These are phyloP conservation scores for Clarireedia monteithiana DNA, from an alignment of 2,329 filamentous ascomycete genomes.

Conservation along the genomic window DNA sequence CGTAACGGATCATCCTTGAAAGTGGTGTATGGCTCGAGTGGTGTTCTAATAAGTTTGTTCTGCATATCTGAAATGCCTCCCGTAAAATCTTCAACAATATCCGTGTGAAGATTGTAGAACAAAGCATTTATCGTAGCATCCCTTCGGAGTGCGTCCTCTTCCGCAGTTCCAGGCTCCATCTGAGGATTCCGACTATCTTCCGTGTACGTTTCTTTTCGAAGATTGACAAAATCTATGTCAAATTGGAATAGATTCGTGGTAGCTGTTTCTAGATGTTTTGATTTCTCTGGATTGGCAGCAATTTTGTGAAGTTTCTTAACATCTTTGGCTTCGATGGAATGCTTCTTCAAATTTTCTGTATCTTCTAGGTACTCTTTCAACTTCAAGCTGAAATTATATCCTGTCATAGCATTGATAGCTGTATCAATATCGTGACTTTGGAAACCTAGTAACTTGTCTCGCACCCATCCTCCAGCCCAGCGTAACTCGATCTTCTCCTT, in stretches of 20 bases:
- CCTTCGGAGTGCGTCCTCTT: constrained; percentile 80
- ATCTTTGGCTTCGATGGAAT: constrained; percentile 48
- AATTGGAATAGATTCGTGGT: constrained; percentile 78
- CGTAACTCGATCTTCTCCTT: constrained; percentile 55
- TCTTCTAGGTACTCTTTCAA: constrained; percentile 61
- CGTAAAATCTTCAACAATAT: constrained; percentile 77
- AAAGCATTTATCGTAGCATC: constrained; percentile 94
- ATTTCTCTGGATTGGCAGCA: constrained; percentile 87
- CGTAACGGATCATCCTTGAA: constrained; percentile 91
- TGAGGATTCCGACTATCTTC: constrained; percentile 85
- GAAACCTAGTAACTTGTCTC: constrained; percentile 69
- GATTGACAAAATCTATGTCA: constrained; percentile 90
- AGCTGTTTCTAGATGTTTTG: constrained; percentile 89
- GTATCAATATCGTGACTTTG: constrained; percentile 77
- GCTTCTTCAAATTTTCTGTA: constrained; percentile 51
- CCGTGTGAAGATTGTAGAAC: constrained; percentile 86
- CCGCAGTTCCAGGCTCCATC: constrained; percentile 87
- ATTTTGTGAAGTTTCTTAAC: constrained; percentile 80
- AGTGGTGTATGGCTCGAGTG: constrained; percentile 79
- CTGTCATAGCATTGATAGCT: constrained; percentile 80
- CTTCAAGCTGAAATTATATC: constrained; percentile 62
- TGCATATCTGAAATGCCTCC: constrained; percentile 70
- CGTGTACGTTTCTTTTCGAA: constrained; percentile 84
- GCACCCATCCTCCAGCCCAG: constrained; percentile 83
- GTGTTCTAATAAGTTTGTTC: constrained; percentile 69